A percentile compares a stretch with the other conserved stretches of the same genome.
phyloP scores from a whole-genome alignment of 169 alveolate species.

The Plasmodium gonderi region DNA sequence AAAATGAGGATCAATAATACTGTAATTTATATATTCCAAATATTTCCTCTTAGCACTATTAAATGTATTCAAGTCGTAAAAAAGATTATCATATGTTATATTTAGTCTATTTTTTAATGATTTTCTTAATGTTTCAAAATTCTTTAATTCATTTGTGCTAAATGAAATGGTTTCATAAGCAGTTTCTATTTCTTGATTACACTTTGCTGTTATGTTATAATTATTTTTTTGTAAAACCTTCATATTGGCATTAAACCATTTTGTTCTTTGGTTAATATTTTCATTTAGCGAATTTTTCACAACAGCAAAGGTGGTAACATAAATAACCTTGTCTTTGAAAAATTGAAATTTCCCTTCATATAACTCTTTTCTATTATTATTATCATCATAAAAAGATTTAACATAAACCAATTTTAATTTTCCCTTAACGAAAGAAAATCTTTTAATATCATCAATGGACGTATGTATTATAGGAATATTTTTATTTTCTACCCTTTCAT shows the following conservation, averaged over 20 bases:
- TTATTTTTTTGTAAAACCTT: slow-evolving; percentile 44
- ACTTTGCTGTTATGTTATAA: slow-evolving; percentile 28
- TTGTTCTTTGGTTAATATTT: slow-evolving; percentile 15
- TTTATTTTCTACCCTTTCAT: not conserved
- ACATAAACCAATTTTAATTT: slow-evolving; percentile 46
- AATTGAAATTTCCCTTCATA: slow-evolving; percentile 70
- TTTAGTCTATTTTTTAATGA: slow-evolving; percentile 9
- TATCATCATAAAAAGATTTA: slow-evolving; percentile 36
- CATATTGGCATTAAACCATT: slow-evolving; percentile 51
- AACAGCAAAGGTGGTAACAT: slow-evolving; percentile 60
- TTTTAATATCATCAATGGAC: slow-evolving; percentile 41
- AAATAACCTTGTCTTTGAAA: slow-evolving; percentile 26
- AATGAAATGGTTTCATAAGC: slow-evolving; percentile 20
- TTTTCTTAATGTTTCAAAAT: slow-evolving; percentile 43
- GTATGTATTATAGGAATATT: slow-evolving; percentile 38
- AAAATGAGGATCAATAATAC: slow-evolving; percentile 2
- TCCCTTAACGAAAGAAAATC: slow-evolving; percentile 34
- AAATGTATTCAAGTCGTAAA: slow-evolving; percentile 30
- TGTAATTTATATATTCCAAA: slow-evolving; percentile 35
- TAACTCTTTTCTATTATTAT: slow-evolving; percentile 16
- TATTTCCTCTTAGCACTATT: slow-evolving; percentile 54
- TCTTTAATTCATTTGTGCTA: slow-evolving; percentile 5
- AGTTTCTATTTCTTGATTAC: slow-evolving; percentile 19
- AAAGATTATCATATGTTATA: slow-evolving; percentile 46
- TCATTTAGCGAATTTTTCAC: slow-evolving; percentile 31